Conservation (phyloP, 257 asterid genomes). For the Jaltomata sinuosa region DNA sequence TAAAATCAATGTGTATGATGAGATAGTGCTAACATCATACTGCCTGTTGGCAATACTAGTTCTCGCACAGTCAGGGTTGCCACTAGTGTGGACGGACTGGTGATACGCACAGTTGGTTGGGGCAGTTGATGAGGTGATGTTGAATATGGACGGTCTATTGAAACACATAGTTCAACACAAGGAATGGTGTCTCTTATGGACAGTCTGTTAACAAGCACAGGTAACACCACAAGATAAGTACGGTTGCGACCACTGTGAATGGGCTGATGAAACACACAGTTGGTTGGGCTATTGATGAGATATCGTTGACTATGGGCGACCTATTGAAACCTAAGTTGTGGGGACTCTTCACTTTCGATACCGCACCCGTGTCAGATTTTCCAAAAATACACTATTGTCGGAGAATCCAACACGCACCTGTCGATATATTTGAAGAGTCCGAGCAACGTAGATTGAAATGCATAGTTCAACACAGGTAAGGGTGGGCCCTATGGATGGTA, state of each 20-base stretch:
- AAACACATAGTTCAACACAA: background rate
- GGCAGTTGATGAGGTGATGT: background rate
- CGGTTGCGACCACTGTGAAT: background rate
- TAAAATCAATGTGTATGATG: background rate
- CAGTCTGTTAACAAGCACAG: background rate
- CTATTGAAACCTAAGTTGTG: too few species aligned
- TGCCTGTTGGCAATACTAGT: too few species aligned
- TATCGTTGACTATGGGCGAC: background rate
- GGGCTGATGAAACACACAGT: background rate
- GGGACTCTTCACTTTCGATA: too few species aligned
- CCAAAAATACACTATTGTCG: too few species aligned
- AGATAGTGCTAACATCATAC: background rate
- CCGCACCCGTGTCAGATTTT: too few species aligned
- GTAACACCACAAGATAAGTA: background rate
- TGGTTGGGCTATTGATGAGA: background rate
- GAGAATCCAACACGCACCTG: too few species aligned
- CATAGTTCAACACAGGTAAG: background rate
- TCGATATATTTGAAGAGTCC: too few species aligned
- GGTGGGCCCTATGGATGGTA: background rate
- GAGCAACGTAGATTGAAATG: too few species aligned
- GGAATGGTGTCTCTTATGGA: background rate
- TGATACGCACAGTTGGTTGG: background rate
- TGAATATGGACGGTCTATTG: background rate
- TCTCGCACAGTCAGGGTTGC: background rate
- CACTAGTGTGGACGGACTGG: background rate